These are phyloP conservation scores for Diaporthe humulicola DNA, from an alignment of 2,329 filamentous ascomycete species.

Conservation along the genomic window DNA sequence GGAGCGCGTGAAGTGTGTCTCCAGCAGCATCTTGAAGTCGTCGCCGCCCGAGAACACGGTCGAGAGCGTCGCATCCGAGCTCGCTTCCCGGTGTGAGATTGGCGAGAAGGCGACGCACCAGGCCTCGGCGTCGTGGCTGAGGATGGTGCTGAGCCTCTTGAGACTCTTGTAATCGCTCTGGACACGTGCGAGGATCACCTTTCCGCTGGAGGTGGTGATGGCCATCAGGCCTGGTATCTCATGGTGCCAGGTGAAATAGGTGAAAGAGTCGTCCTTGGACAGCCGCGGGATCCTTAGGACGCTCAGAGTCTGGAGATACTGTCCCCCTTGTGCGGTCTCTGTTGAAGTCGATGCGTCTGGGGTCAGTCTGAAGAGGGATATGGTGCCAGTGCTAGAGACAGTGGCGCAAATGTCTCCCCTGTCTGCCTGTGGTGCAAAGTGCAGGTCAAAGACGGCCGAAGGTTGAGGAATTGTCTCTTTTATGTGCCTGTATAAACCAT, in stretches of 20 bases:
- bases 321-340: constrained; percentile 38
- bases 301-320: constrained; percentile 52
- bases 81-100: constrained; percentile 33
- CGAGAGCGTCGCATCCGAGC: constrained; percentile 35
- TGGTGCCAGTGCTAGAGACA: constrained; percentile 81
- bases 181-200: constrained; percentile 69
- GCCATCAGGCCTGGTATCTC: constrained; percentile 67
- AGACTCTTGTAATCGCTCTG: constrained; percentile 56
- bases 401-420: constrained; percentile 73
- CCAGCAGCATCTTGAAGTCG: constrained; percentile 73
- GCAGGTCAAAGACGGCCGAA: constrained; percentile 86
- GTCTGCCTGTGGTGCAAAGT: constrained; percentile 74
- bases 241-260: constrained; percentile 83
- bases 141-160: constrained; percentile 50
- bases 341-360: constrained; percentile 49
- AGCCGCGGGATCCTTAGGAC: constrained; percentile 63
- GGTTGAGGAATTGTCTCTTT: constrained; percentile 73
- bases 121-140: constrained; percentile 71
- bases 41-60: constrained; percentile 80
- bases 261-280: constrained; percentile 72
- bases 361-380: constrained; percentile 73
- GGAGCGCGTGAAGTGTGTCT: constrained; percentile 43
- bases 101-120: constrained; percentile 78
- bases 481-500: constrained; percentile 57
- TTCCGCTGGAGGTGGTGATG: constrained; percentile 78